Base-by-base conservation (phyloP, 345 rosid genomes). In the Brassica nigra region DNA sequence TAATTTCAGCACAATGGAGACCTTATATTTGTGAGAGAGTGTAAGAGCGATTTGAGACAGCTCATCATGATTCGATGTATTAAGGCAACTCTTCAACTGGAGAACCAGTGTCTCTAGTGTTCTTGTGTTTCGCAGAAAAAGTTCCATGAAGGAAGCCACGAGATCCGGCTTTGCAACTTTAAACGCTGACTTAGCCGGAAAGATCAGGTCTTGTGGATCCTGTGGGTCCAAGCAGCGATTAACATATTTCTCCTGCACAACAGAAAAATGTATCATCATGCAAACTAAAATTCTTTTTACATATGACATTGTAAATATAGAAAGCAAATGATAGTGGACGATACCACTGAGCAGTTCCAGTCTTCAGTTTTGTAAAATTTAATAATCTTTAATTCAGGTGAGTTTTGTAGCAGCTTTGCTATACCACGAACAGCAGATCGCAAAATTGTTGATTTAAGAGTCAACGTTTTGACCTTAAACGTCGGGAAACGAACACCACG, bases 381-480 rank as follows among this genome's bases (percentile, higher is more conserved):
- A 12, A 84, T 71, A 68, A 76, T 76, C 77, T 81, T 62, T n/a
- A 81, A 61, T 49, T 31, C 14, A 62, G 71, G 77, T 52, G 77
- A 73, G 23, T 61, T 67, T 30, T 62, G 79, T 31, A 84, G 77
- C 28, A 71, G 64, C 36, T 8, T 71, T 9, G 64, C 78, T 1
- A 71, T 78, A 33, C 79, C 81, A 54, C 69, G 77, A 44, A 71
- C 54, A n/a, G 37, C 62, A 77, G 71, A 59, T 34, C 83, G 29
- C 10, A 15, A 68, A 12, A 14, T 5, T 8, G 37, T 62, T 1
- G 76, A 65, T 8, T 62, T 23, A 6, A 82, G 23, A 2, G 18
- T 69, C 71, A 79, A 65, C 14, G 63, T 54, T 61, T 54, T 20
- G 65, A 73, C 62, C 9, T 62, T 68, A 2, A 55, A 36, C 27